Conservation (phyloP, 1,139 yeast genomes). For the Suhomyces choctaworum region DNA sequence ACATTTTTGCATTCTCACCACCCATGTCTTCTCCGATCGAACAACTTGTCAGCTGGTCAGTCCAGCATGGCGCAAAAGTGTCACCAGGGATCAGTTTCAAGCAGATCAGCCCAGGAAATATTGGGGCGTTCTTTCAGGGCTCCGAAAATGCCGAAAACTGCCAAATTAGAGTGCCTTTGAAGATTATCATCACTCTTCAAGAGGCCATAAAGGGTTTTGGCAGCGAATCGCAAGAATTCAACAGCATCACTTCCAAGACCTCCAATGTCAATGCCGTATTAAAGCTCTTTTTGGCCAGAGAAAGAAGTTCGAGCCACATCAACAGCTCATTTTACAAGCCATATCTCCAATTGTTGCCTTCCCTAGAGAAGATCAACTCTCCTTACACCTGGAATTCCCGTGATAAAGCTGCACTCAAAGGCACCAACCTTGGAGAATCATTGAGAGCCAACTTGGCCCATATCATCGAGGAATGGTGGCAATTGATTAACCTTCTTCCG, state of each 20-base stretch:
- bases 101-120: conserved; percentile 28
- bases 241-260: conserved; percentile 19
- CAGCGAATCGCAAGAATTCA: conserved; percentile 14
- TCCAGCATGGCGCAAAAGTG: conserved; percentile 46
- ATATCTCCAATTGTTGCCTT: conserved; percentile 63
- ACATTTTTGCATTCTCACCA: too few species aligned
- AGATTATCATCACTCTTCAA: conserved; percentile 40
- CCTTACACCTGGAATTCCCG: conserved; percentile 65
- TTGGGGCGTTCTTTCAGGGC: conserved; percentile 37
- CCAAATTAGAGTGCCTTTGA: conserved; percentile 36
- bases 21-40: conserved; percentile 7
- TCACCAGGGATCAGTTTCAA: conserved; percentile 25
- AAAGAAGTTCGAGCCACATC: conserved; percentile 20
- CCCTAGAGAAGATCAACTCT: conserved; percentile 44
- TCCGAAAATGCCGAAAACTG: conserved; percentile 8
- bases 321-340: conserved; percentile 36
- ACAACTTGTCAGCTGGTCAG: conserved; percentile 51
- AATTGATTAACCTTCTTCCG: conserved; percentile 36
- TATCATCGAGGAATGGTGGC: conserved; percentile 57
- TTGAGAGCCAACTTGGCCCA: conserved; percentile 34
- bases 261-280: conserved; percentile 44
- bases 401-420: conserved; percentile 54
- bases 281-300: conserved; percentile 49
- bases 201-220: conserved; percentile 38
- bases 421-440: conserved; percentile 59